Conservation (phyloP, 805 yeast species). For the Candida wancherniae region DNA sequence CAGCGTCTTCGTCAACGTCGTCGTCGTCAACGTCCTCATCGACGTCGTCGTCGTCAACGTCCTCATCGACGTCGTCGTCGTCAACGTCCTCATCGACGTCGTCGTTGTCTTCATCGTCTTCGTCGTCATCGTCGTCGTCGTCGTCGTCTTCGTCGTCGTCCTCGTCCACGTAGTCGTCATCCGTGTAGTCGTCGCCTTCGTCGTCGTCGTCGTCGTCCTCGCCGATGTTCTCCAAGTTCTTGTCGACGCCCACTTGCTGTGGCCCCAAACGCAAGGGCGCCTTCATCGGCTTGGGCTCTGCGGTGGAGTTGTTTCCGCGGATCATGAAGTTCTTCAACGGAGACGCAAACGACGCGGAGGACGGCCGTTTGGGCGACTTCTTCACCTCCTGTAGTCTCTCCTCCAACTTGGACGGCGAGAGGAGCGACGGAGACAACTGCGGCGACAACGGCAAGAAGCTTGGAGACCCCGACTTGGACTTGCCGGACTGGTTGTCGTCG, state of each 20-base stretch:
- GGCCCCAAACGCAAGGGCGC: slow-evolving; percentile 10
- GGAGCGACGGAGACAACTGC: slow-evolving; percentile 8
- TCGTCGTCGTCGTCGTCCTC: slow-evolving; percentile 9
- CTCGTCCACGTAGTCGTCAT: slow-evolving; percentile 8
- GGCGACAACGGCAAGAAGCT: slow-evolving; percentile 2
- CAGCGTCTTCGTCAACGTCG: slow-evolving; percentile 5
- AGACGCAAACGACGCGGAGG: slow-evolving; percentile 34
- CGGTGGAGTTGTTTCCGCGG: slow-evolving; percentile 23
- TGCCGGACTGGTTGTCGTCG: slow-evolving; percentile 15
- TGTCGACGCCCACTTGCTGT: slow-evolving; percentile 4
- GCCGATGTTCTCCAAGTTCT: slow-evolving; percentile 4
- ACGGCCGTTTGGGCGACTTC: slow-evolving; percentile 31
- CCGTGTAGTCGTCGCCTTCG: slow-evolving; percentile 4
- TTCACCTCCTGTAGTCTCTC: slow-evolving; percentile 2
- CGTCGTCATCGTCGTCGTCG: slow-evolving; percentile 10
- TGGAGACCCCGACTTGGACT: slow-evolving; percentile 9
- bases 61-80: slow-evolving; percentile 6
- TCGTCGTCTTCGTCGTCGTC: slow-evolving; percentile 11
- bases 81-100: slow-evolving; percentile 9
- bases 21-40: slow-evolving; percentile 4
- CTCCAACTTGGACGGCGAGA: slow-evolving; percentile 1
- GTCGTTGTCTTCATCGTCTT: slow-evolving; percentile 8
- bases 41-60: slow-evolving; percentile 4
- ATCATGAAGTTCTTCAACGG: slow-evolving; percentile 40
- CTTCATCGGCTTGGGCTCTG: slow-evolving; percentile 24